phyloP scores from a whole-genome alignment of 1,284 basidiomycete genomes.

The Macrocystidia cucumis region DNA sequence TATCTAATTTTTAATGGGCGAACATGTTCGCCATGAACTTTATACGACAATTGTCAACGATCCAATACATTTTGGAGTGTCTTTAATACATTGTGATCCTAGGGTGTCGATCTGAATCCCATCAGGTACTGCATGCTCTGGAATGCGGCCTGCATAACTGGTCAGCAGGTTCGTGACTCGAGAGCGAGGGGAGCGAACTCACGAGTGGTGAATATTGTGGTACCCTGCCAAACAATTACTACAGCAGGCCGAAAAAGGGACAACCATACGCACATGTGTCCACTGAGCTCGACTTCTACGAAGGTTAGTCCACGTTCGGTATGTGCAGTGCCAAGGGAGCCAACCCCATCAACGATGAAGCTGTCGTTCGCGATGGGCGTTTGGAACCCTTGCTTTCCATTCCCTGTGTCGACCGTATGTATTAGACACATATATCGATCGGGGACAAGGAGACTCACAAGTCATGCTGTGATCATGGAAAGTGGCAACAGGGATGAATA shows the following conservation, averaged over 20 bases:
- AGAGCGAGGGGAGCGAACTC: conserved; percentile 17
- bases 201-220: conserved; percentile 63
- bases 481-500: background rate
- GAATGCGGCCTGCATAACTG: conserved; percentile 43
- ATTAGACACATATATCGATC: background rate
- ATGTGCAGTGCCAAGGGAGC: conserved; percentile 56
- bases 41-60: too few species aligned
- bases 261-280: conserved; percentile 53
- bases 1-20: too few species aligned
- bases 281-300: conserved; percentile 55
- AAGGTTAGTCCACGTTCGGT: conserved; percentile 62
- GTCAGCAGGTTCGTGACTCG: background rate
- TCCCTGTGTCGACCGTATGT: conserved; percentile 34
- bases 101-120: conserved; percentile 49
- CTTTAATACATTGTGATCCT: too few species aligned
- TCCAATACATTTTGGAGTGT: too few species aligned
- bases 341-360: conserved; percentile 63
- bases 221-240: conserved; percentile 30
- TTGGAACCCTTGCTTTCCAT: conserved; percentile 65
- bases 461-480: conserved; percentile 45
- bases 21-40: too few species aligned
- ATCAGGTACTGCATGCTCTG: conserved; percentile 65
- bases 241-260: background rate
- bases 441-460: conserved; percentile 32
- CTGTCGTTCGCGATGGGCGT: conserved; percentile 55